Conservation (phyloP, 2,329 filamentous ascomycete genomes). For the Botrytis fragariae region DNA sequence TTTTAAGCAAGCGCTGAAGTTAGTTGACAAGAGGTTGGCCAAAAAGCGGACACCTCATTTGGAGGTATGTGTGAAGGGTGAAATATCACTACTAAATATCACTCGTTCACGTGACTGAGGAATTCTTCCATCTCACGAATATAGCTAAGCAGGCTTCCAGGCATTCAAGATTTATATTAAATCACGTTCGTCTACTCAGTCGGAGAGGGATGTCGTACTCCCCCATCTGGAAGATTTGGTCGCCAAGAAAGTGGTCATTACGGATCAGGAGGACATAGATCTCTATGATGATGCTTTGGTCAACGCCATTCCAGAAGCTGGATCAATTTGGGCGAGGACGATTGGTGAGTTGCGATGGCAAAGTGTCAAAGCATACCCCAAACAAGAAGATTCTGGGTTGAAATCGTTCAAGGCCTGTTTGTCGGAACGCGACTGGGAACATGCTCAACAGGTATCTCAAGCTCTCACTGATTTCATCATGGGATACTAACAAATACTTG, state of each 20-base stretch:
- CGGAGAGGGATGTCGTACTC: constrained; percentile 35
- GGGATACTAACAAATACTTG: constrained; percentile 5
- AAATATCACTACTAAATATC: background rate
- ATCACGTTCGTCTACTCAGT: constrained; percentile 28
- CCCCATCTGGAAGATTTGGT: constrained; percentile 34
- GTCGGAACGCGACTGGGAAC: constrained; percentile 36
- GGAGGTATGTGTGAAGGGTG: constrained; percentile 32
- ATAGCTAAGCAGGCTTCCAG: constrained; percentile 24
- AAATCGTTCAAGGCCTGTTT: constrained; percentile 38
- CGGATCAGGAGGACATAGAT: constrained; percentile 35
- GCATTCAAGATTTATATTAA: constrained; percentile 38
- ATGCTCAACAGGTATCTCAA: constrained; percentile 36
- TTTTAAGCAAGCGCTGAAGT: constrained; percentile 39
- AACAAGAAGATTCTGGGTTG: constrained; percentile 34
- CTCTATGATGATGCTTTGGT: constrained; percentile 36
- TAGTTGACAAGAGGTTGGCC: constrained; percentile 38
- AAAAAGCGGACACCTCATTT: constrained; percentile 38
- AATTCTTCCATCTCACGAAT: background rate
- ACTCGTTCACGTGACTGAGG: background rate
- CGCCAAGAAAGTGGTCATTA: constrained; percentile 27
- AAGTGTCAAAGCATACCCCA: constrained; percentile 36
- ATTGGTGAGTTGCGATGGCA: constrained; percentile 37
- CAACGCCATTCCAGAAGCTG: constrained; percentile 28
- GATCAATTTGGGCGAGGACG: constrained; percentile 33
- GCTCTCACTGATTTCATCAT: background rate